Base-by-base conservation (phyloP, 495 filamentous ascomycete genomes). In the Daldinia decipiens region DNA sequence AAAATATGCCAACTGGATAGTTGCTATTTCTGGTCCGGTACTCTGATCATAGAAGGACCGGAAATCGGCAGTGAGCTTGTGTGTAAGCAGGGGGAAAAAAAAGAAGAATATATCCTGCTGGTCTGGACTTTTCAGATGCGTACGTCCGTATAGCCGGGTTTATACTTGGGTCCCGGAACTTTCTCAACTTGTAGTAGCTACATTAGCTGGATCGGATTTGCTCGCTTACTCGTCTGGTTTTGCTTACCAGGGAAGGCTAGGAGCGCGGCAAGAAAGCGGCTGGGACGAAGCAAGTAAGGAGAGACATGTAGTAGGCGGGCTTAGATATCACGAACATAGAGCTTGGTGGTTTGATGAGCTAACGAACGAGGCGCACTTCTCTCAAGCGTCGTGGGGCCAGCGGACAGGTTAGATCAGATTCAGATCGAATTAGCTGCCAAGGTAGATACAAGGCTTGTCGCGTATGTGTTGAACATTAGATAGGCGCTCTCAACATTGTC, bases 121-220 rank as follows among this genome's bases (percentile, higher is more conserved):
- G 71, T 60, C 71, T 74, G 70, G 67, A 62, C 71, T 62, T 68
- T 70, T 62, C 45, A 67, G 62, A 70, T 66, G 70, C 56, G 70
- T 73, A 70, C 70, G 67, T 64, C 67, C 71, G 67, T 70, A 70
- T 70, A 74, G 67, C 71, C 71, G 71, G 58, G 67, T 63, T 65
- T 26, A 38, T 73, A 36, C 58, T 47, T 58, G 59, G 59, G 53
- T 27, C 57, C 59, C 70, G 62, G 66, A 47, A 66, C 52, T 70
- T 73, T 40, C 24, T 54, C 11, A 24, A 40, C 34, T 58, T 50
- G 38, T 52, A 13, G 55, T 51, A 40, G 34, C 59, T 45, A 59
- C 27, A 54, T 51, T 53, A 53, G 27, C 21, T 47, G 21, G 24
- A 27, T 5, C 38, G 26, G 59, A 59, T 67, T 54, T 56, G 54